These are phyloP conservation scores for Cunninghamia lanceolata DNA, from an alignment of 75 land plant genomes.

Conservation along the genomic window DNA sequence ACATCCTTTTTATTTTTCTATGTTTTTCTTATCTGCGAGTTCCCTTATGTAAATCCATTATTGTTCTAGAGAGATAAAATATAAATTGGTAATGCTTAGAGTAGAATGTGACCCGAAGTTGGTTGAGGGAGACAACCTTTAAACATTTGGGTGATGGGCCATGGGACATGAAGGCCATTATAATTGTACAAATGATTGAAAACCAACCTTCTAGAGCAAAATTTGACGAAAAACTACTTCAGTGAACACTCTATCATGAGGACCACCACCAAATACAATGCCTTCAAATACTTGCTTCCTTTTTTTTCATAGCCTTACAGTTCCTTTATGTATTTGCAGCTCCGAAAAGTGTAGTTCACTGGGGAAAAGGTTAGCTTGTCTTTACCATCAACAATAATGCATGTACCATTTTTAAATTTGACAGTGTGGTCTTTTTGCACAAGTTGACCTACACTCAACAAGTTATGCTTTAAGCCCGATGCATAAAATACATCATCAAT, in stretches of 20 bases:
- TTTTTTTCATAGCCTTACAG: neutral
- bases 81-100: neutral
- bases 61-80: neutral
- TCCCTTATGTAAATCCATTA: neutral
- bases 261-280: neutral
- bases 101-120: neutral
- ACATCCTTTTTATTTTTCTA: neutral
- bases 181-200: no score
- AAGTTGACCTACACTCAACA: no score
- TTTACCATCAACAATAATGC: no score
- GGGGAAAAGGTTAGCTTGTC: constrained; percentile 77
- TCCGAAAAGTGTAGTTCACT: constrained; percentile 72
- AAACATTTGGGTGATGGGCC: neutral
- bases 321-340: constrained; percentile 28
- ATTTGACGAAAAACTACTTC: neutral
- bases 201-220: neutral
- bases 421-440: no score
- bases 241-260: neutral
- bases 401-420: no score
- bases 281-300: no score
- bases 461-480: no score
- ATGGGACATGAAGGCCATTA: neutral
- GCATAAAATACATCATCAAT: no score
- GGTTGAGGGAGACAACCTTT: neutral
- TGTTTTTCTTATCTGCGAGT: no score